Evolutionary conservation across 129 eudicot genomes (phyloP).

Genomic region (Flaveria linearis): DNA sequence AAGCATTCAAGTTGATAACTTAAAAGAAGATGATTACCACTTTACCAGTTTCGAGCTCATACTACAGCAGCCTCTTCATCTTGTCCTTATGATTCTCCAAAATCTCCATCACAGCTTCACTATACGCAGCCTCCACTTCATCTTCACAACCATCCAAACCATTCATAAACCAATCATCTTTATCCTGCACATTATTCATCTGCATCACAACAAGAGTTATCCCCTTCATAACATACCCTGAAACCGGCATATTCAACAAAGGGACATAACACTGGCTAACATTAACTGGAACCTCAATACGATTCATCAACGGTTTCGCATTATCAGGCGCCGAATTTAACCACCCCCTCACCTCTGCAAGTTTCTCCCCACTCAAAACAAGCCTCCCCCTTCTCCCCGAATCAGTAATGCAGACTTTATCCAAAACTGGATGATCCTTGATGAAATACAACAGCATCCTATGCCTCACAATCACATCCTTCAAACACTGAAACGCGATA

Average conservation of each 20-base stretch:
- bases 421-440: slow-evolving; percentile 30
- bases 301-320: slow-evolving; percentile 19
- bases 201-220: slow-evolving; percentile 33
- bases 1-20: not conserved
- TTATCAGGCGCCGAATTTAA: not conserved
- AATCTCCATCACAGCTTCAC: slow-evolving; percentile 39
- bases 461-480: slow-evolving; percentile 38
- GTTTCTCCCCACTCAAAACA: slow-evolving; percentile 27
- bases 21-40: slow-evolving; percentile 14
- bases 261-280: slow-evolving; percentile 33
- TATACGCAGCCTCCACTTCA: slow-evolving; percentile 26
- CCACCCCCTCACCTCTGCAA: slow-evolving; percentile 38
- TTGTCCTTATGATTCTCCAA: slow-evolving; percentile 24
- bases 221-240: slow-evolving; percentile 37
- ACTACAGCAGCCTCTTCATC: slow-evolving; percentile 33
- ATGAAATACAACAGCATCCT: slow-evolving; percentile 36
- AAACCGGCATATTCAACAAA: slow-evolving; percentile 31
- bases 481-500: slow-evolving; percentile 37
- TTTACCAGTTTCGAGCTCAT: not conserved
- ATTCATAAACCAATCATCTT: not conserved
- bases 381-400: slow-evolving; percentile 39
- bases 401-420: slow-evolving; percentile 28
- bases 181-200: slow-evolving; percentile 1
- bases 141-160: slow-evolving; percentile 11
- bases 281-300: slow-evolving; percentile 38